Base-by-base conservation (phyloP, 768 basidiomycete genomes). In the Collybiopsis luxurians region DNA sequence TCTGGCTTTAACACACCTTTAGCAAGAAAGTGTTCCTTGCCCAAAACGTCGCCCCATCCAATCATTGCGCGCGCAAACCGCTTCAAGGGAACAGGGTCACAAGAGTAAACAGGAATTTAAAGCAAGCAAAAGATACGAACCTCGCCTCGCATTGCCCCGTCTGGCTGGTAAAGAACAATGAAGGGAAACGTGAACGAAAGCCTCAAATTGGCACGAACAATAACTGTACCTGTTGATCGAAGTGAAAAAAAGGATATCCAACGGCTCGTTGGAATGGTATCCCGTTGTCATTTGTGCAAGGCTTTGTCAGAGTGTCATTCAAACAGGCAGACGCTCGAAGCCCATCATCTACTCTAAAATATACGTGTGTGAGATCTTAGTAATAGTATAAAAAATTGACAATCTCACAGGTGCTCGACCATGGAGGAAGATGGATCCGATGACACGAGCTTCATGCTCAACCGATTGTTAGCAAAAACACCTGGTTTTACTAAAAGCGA, bases 391-490 rank as follows among this genome's bases (percentile, higher is more conserved):
- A 27, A 30, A 9, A 12, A 4, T 47, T 19, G 21, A 4, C 6
- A 63, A n/a, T 11, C 64, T 12, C 10, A 65, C 72, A 70, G 47
- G 39, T 69, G 64, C 0, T 61, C 49, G 0, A 65, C 62, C 2
- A 73, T 52, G 24, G 56, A 58, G 7, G 64, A 61, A 1, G 75
- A 52, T 3, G 70, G 68, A 27, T 73, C 69, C 2, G 63, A 61
- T 6, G 73, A 73, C 0, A 71, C 47, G 0, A 77, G 64, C 36
- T 67, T 62, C 31, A 73, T 58, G 49, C 72, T 74, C 1, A 79
- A 63, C 0, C 76, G 69, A 59, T 76, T 79, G 55, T 79, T 77
- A 1, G 73, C 72, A 51, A 75, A 78, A 0, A 74, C 71, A 47
- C 75, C 68, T 6, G 62, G 61, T 23, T 62, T 59, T 1, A 77